Conservation (phyloP, 371 early-diverging fungal species). For the Mortierella sp. region DNA sequence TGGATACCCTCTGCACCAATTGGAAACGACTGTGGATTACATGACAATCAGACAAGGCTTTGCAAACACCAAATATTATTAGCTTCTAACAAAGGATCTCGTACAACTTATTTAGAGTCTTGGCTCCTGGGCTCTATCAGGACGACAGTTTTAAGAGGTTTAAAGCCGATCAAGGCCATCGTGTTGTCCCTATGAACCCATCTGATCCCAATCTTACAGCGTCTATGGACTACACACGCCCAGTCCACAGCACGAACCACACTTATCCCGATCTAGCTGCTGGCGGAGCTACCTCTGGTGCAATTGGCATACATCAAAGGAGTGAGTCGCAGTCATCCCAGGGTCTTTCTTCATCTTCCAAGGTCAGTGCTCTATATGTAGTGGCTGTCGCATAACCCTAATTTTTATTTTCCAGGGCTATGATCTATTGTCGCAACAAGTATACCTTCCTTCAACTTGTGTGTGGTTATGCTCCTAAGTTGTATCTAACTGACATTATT, state of each 20-base stretch:
- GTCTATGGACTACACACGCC: slow-evolving; percentile 1
- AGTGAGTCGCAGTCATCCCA: background rate
- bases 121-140: slow-evolving; percentile 1
- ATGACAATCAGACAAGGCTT: background rate
- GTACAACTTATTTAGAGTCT: background rate
- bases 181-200: background rate
- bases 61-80: background rate
- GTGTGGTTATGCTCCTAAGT: background rate
- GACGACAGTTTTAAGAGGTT: background rate
- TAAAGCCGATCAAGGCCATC: background rate
- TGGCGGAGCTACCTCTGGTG: slow-evolving; percentile 1
- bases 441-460: background rate
- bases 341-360: background rate
- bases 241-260: background rate
- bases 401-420: background rate
- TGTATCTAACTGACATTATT: background rate
- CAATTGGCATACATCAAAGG: background rate
- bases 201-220: background rate
- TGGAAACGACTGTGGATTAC: background rate
- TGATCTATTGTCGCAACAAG: background rate
- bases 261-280: slow-evolving; percentile 12
- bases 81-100: background rate
- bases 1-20: background rate
- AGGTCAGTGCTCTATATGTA: background rate
- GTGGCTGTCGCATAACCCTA: background rate